phyloP scores from a whole-genome alignment of 306 rosid species.

The Herpetospermum pedunculosum region DNA sequence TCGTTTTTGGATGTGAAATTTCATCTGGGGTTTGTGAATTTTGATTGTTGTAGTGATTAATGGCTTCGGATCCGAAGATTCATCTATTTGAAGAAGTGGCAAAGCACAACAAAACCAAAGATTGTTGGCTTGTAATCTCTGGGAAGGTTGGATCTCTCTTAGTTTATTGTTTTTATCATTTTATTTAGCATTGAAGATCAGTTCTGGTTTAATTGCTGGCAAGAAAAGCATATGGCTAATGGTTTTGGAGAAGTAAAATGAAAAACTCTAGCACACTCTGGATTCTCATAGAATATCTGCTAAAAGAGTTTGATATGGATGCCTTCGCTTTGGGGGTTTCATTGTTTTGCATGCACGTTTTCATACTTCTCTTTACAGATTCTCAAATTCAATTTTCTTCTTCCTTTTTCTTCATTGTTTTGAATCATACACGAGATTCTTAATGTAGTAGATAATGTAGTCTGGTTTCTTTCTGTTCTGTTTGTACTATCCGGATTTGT shows the following conservation, averaged over 20 bases:
- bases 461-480: not conserved
- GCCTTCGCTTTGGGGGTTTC: not conserved
- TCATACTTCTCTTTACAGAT: not conserved
- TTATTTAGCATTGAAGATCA: not conserved
- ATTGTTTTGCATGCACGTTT: not conserved
- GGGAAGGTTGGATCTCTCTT: conserved; percentile 61
- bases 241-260: not conserved
- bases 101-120: conserved; percentile 65
- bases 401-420: not conserved
- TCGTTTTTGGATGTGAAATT: not conserved
- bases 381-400: not conserved
- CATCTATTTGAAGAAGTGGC: conserved; percentile 59
- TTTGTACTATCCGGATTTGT: not conserved
- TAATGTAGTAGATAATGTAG: not conserved
- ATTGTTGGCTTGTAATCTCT: conserved; percentile 78
- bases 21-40: not conserved
- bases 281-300: not conserved
- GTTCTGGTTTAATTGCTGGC: not conserved
- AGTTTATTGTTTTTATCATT: not conserved
- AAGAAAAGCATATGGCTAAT: not conserved
- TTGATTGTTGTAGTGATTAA: not conserved
- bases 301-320: not conserved
- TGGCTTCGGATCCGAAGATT: conserved; percentile 77
- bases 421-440: not conserved
- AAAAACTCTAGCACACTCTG: not conserved